A percentile compares a stretch with the other conserved stretches of the same genome.
phyloP scores from a whole-genome alignment of 768 basidiomycete species.

The Postia placenta region DNA sequence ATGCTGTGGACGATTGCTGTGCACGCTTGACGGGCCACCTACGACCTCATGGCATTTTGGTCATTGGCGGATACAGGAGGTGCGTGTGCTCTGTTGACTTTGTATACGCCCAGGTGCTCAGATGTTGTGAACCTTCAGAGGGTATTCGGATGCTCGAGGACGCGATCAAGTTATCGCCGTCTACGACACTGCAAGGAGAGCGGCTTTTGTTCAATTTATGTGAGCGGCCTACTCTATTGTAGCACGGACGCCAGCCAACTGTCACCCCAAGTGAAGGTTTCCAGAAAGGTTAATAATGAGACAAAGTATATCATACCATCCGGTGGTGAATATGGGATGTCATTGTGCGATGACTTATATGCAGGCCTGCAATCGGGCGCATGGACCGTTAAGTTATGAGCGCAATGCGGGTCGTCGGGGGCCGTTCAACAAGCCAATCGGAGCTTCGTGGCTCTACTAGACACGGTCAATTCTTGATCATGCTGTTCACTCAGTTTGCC shows the following conservation, averaged over 20 bases:
- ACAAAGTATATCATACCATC: too few species aligned
- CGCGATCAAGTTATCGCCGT: conserved; percentile 57
- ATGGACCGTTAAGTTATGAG: too few species aligned
- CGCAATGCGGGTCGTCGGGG: too few species aligned
- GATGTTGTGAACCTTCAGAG: too few species aligned
- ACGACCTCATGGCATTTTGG: conserved; percentile 74
- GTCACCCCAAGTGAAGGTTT: conserved; percentile 55
- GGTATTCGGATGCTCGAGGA: conserved; percentile 65
- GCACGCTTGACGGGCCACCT: conserved; percentile 47
- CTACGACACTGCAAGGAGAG: conserved; percentile 68
- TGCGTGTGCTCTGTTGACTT: conserved; percentile 20
- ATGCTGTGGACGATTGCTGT: neutral
- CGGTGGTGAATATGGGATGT: too few species aligned
- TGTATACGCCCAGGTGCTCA: neutral
- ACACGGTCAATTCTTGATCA: too few species aligned
- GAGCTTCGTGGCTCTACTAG: too few species aligned
- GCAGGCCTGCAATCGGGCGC: too few species aligned
- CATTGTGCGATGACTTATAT: too few species aligned
- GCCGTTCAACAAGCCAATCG: too few species aligned
- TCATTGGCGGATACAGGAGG: conserved; percentile 71
- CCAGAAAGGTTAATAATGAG: too few species aligned
- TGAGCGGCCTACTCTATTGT: conserved; percentile 29
- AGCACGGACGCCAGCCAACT: neutral
- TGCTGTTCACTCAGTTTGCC: too few species aligned
- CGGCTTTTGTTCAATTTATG: conserved; percentile 85